These are phyloP conservation scores for Dendrostoma leiphaemia DNA, from an alignment of 2,329 filamentous ascomycete species.

Conservation along the genomic window DNA sequence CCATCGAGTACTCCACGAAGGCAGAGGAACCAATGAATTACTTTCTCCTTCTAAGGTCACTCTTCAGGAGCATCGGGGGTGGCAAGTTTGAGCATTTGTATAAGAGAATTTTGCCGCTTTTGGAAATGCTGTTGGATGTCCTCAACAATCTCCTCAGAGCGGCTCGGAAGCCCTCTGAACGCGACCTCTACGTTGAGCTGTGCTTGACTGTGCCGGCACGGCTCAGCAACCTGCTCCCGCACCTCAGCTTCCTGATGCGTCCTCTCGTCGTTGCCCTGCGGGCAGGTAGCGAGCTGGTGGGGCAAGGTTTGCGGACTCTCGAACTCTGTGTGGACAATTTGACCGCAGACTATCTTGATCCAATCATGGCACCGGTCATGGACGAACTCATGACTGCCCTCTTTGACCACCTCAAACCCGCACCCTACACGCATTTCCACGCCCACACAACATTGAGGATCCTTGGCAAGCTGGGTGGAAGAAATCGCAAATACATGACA, in stretches of 20 bases:
- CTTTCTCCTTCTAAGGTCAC: slow-evolving; percentile 84
- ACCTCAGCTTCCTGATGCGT: slow-evolving; percentile 95
- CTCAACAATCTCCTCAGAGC: slow-evolving; percentile 92
- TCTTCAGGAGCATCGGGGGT: slow-evolving; percentile 95
- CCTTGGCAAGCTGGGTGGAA: slow-evolving; percentile 89
- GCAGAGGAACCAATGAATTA: slow-evolving; percentile 99
- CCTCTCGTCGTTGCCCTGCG: slow-evolving; percentile 93
- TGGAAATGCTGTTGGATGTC: slow-evolving; percentile 97
- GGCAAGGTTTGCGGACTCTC: slow-evolving; percentile 87
- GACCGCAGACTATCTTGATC: slow-evolving; percentile 95
- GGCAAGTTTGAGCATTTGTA: slow-evolving; percentile 97
- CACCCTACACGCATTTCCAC: slow-evolving; percentile 95
- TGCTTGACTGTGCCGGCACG: slow-evolving; percentile 94
- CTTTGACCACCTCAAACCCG: slow-evolving; percentile 91
- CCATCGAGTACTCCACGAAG: slow-evolving; percentile 91
- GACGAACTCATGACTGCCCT: slow-evolving; percentile 97
- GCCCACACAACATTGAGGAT: slow-evolving; percentile 98
- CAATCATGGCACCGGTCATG: slow-evolving; percentile 98
- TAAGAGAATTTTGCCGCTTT: slow-evolving; percentile 91
- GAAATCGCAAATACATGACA: slow-evolving; percentile 93
- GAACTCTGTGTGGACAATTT: slow-evolving; percentile 98
- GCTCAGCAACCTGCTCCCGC: slow-evolving; percentile 89
- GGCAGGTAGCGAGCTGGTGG: slow-evolving; percentile 89
- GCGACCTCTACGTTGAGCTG: slow-evolving; percentile 95
- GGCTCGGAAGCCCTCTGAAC: slow-evolving; percentile 83